These are phyloP conservation scores for Hypoxylon sp. DNA, from an alignment of 2,329 filamentous ascomycete species.

Conservation along the genomic window DNA sequence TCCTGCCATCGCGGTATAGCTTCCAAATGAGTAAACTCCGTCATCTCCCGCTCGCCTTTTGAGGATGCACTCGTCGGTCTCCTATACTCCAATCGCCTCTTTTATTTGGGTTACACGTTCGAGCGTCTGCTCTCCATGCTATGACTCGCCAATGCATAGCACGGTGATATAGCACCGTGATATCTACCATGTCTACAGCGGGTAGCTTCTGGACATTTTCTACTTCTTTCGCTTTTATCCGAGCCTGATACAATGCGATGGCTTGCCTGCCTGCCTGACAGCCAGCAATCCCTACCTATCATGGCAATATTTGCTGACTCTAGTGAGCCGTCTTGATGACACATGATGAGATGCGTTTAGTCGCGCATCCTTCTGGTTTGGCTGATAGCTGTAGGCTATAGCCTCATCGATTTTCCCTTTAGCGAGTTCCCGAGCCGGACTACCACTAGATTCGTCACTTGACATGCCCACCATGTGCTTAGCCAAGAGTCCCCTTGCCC, in stretches of 20 bases:
- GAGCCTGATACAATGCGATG: background rate
- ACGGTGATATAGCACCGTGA: background rate
- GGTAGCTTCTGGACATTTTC: background rate
- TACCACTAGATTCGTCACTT: conserved; percentile 11
- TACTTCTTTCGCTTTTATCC: background rate
- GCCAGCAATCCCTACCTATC: conserved; percentile 14
- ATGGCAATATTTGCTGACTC: conserved; percentile 12
- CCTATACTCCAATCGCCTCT: conserved; percentile 1
- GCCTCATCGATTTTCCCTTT: conserved; percentile 10
- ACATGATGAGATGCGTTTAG: conserved; percentile 6
- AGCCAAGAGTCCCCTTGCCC: conserved; percentile 14
- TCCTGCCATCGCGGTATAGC: conserved; percentile 3
- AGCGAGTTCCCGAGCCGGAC: background rate
- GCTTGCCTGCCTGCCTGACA: background rate
- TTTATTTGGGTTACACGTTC: conserved; percentile 13
- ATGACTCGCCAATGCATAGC: background rate
- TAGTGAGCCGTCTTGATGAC: conserved; percentile 16
- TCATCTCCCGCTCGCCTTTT: conserved; percentile 9
- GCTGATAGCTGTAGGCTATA: conserved; percentile 9
- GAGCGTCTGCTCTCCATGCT: background rate
- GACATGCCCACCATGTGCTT: conserved; percentile 23
- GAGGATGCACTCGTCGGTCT: background rate
- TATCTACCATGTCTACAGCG: background rate
- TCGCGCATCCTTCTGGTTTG: conserved; percentile 1
- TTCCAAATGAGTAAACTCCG: conserved; percentile 16